Evolutionary conservation across 2,329 filamentous ascomycete species (phyloP).

Genomic region (Sporothrix sp.): DNA sequence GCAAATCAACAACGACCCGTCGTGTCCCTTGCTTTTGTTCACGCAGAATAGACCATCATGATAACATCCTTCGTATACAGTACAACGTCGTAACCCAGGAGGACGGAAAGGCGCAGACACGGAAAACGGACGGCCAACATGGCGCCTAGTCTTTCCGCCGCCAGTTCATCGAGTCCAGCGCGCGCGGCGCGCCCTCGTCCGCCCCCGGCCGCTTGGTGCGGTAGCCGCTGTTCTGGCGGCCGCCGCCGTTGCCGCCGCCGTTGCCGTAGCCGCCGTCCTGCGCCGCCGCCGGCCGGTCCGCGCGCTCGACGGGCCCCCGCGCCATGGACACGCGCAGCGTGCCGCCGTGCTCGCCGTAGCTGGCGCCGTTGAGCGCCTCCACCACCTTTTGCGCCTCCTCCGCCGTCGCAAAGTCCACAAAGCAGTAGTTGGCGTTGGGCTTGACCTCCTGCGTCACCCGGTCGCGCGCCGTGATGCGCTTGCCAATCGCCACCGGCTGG

Average conservation of each 20-base stretch:
- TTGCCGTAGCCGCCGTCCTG: background rate
- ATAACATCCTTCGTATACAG: too few relatives aligned
- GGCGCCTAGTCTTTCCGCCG: conserved; percentile 6
- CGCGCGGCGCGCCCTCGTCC: background rate
- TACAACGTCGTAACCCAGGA: too few relatives aligned
- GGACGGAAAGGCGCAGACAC: too few relatives aligned
- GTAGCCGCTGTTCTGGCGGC: background rate
- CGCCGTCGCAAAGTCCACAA: conserved; percentile 50
- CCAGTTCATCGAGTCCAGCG: conserved; percentile 9
- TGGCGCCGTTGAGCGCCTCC: conserved; percentile 30
- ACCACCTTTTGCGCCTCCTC: conserved; percentile 43
- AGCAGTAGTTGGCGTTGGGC: conserved; percentile 50
- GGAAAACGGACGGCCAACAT: too few relatives aligned
- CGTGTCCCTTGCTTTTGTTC: too few relatives aligned
- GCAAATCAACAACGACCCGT: too few relatives aligned
- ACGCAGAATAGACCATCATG: too few relatives aligned
- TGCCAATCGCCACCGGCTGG: conserved; percentile 34
- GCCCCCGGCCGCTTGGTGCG: background rate
- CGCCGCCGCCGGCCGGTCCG: background rate
- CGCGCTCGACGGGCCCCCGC: background rate
- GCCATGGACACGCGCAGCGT: conserved; percentile 11
- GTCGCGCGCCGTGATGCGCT: conserved; percentile 49
- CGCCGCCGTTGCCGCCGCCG: background rate
- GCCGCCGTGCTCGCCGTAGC: background rate
- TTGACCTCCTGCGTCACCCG: conserved; percentile 42